Evolutionary conservation across 768 basidiomycete species (phyloP).

Genomic region (Boletus rufocinnamomeus): DNA sequence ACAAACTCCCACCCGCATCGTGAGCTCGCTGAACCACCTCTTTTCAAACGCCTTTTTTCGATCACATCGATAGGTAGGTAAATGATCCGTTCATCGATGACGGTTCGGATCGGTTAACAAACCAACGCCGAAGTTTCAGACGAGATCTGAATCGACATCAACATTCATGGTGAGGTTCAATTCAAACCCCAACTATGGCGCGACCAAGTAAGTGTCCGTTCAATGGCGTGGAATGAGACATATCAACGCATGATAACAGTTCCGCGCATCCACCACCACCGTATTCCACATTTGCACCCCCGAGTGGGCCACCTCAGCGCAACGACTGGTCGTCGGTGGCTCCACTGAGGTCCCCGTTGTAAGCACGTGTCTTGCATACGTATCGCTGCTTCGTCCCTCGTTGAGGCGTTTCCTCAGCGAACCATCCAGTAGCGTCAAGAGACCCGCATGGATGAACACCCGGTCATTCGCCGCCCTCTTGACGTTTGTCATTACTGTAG

Average conservation of each 20-base stretch:
- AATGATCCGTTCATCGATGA: background rate
- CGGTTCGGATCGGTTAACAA: background rate
- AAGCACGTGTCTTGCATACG: background rate
- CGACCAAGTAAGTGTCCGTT: constrained; percentile 3
- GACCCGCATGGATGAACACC: background rate
- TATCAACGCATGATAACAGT: background rate
- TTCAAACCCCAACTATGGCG: constrained; percentile 4
- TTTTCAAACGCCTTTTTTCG: no score
- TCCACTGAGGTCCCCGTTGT: background rate
- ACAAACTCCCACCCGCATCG: no score
- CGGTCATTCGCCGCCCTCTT: no score
- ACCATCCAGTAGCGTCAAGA: background rate
- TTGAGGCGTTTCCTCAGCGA: background rate
- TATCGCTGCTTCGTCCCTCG: background rate
- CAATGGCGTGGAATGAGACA: no score
- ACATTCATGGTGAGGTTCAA: background rate
- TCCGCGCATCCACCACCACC: constrained; percentile 10
- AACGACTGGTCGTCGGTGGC: background rate
- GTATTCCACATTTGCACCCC: constrained; percentile 1
- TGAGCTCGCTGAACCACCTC: background rate
- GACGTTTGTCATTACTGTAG: no score
- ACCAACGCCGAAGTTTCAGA: background rate
- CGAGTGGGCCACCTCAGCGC: background rate
- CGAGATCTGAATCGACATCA: background rate
- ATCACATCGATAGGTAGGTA: background rate